Conservation (phyloP, 2,329 filamentous ascomycete species). For the Fusarium continuum region DNA sequence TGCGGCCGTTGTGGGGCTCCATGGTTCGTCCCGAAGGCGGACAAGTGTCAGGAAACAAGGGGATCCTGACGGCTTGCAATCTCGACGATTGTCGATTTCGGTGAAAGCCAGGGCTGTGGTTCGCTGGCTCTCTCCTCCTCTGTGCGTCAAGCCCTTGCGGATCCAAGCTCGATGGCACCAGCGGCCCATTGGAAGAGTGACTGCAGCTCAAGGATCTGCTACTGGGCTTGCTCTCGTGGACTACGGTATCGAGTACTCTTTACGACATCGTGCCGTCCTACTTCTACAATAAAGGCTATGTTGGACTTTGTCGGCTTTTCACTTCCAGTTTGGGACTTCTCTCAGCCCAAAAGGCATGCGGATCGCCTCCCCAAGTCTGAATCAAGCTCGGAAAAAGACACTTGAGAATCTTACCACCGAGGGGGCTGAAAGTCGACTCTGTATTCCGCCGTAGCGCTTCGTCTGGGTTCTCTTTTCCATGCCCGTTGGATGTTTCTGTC, state of each 20-base stretch:
- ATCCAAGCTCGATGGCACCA: conserved; percentile 23
- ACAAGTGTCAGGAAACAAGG: conserved; percentile 51
- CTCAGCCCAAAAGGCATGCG: conserved; percentile 3
- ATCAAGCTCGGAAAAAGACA: conserved; percentile 5
- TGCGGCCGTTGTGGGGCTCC: conserved; percentile 54
- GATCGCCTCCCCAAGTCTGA: conserved; percentile 1
- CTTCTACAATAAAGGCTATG: conserved; percentile 11
- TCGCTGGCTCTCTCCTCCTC: conserved; percentile 41
- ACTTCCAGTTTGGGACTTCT: background rate
- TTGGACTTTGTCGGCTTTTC: conserved; percentile 9
- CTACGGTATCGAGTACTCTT: conserved; percentile 19
- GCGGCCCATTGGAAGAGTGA: conserved; percentile 18
- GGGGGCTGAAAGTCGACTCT: background rate
- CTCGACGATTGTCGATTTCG: conserved; percentile 46
- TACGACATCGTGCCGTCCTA: conserved; percentile 17
- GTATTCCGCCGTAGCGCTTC: background rate
- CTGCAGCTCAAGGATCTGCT: conserved; percentile 24
- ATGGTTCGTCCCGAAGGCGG: conserved; percentile 51
- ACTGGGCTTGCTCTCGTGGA: conserved; percentile 11
- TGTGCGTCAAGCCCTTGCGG: conserved; percentile 29
- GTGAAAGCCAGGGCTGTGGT: conserved; percentile 49
- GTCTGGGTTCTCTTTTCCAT: conserved; percentile 8
- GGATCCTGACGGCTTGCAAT: conserved; percentile 45
- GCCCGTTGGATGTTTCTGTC: conserved; percentile 18
- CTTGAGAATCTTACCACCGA: conserved; percentile 23